Conservation (phyloP, 1,139 yeast genomes). For the Pneumocystis sp. region DNA sequence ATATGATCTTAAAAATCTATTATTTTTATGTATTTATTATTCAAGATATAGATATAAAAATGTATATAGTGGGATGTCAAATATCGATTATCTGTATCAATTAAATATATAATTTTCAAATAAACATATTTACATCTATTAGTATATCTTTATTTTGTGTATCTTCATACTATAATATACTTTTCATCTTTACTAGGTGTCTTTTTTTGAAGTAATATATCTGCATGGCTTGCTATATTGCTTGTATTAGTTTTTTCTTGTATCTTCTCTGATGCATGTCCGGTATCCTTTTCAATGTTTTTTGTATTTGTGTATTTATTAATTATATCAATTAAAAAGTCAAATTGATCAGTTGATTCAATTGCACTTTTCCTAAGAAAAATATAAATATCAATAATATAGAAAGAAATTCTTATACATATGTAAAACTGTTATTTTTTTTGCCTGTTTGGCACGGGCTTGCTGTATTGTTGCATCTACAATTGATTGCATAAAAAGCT, state of each 20-base stretch:
- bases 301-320: constrained; percentile 27
- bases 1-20: neutral
- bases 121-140: neutral
- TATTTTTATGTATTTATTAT: neutral
- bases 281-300: neutral
- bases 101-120: neutral
- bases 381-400: neutral
- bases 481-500: constrained; percentile 75
- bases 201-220: neutral
- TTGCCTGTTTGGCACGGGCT: constrained; percentile 61
- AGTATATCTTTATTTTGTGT: neutral
- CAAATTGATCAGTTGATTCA: constrained; percentile 75
- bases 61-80: neutral
- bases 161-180: neutral
- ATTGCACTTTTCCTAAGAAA: constrained; percentile 48
- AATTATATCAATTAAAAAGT: constrained; percentile 65
- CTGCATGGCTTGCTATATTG: too few relatives aligned
- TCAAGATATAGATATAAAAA: neutral
- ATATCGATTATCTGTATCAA: neutral
- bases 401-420: constrained; percentile 22
- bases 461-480: constrained; percentile 73
- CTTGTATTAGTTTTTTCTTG: neutral
- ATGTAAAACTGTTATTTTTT: constrained; percentile 71
- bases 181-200: neutral
- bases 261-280: neutral